These are phyloP conservation scores for Scutellaria baicalensis DNA, from an alignment of 257 asterid genomes.

Conservation along the genomic window DNA sequence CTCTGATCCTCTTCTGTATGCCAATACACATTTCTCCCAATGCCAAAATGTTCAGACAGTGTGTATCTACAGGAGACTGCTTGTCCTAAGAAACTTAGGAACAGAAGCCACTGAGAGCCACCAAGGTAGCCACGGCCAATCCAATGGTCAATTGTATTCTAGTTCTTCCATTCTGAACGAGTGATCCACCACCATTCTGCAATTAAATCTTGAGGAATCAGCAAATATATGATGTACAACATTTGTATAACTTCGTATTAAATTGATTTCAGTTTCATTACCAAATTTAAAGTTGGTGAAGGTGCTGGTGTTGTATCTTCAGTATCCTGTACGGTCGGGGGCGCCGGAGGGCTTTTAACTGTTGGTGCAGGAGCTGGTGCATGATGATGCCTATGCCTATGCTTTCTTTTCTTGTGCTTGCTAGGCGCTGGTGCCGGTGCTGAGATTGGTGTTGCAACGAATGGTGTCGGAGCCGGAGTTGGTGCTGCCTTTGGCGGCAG, in stretches of 20 bases:
- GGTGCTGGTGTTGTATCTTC: constrained; percentile 82
- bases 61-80: constrained; percentile 21
- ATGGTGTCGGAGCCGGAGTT: constrained; percentile 47
- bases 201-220: constrained; percentile 13
- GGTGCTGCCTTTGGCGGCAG: constrained; percentile 38
- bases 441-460: constrained; percentile 39
- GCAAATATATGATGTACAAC: constrained; percentile 7
- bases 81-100: constrained; percentile 16
- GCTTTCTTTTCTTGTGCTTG: constrained; percentile 37
- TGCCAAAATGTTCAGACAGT: constrained; percentile 22
- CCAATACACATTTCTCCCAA: constrained; percentile 27
- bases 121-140: constrained; percentile 38
- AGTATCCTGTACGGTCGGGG: constrained; percentile 50
- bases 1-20: constrained; percentile 57
- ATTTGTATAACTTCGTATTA: neutral
- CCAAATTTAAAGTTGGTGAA: constrained; percentile 69
- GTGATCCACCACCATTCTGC: constrained; percentile 59
- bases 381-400: constrained; percentile 45
- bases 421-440: constrained; percentile 57
- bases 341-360: constrained; percentile 93
- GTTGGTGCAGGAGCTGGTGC: constrained; percentile 94
- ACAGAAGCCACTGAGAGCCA: constrained; percentile 38
- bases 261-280: constrained; percentile 20
- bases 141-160: constrained; percentile 41
- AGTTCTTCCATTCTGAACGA: constrained; percentile 45